phyloP scores from a whole-genome alignment of 345 rosid species.

The Populus euphratica region DNA sequence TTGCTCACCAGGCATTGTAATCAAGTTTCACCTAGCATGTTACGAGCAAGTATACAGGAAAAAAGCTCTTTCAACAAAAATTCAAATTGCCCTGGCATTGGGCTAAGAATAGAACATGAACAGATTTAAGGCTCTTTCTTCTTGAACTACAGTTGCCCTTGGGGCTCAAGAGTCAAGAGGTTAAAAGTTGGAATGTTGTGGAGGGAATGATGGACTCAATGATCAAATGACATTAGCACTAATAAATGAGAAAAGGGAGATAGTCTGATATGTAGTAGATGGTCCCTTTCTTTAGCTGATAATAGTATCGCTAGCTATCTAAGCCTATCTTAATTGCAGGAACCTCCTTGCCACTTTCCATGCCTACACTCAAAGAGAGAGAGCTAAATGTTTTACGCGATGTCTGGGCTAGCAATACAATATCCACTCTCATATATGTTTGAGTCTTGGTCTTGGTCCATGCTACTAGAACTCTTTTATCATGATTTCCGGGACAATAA shows the following conservation, averaged over 20 bases:
- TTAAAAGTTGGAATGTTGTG: background rate
- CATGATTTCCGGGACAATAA: background rate
- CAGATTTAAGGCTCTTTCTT: background rate
- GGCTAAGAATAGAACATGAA: background rate
- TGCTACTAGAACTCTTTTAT: background rate
- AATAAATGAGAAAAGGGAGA: background rate
- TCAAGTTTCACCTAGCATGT: background rate
- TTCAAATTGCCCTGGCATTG: background rate
- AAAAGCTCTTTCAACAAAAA: background rate
- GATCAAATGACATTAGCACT: background rate
- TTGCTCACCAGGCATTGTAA: background rate
- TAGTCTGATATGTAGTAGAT: background rate
- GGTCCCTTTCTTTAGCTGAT: background rate
- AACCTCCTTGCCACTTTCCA: background rate
- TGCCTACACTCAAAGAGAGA: background rate
- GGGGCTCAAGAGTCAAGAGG: background rate
- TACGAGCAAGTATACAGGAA: background rate
- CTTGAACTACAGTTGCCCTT: background rate
- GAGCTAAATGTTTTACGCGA: no score
- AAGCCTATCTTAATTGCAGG: background rate
- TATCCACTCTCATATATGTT: background rate
- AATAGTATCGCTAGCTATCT: background rate
- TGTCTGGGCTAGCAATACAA: background rate
- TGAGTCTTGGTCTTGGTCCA: background rate
- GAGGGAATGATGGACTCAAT: background rate